Conservation (phyloP, 371 early-diverging fungal species). For the Cladochytrium tenue region DNA sequence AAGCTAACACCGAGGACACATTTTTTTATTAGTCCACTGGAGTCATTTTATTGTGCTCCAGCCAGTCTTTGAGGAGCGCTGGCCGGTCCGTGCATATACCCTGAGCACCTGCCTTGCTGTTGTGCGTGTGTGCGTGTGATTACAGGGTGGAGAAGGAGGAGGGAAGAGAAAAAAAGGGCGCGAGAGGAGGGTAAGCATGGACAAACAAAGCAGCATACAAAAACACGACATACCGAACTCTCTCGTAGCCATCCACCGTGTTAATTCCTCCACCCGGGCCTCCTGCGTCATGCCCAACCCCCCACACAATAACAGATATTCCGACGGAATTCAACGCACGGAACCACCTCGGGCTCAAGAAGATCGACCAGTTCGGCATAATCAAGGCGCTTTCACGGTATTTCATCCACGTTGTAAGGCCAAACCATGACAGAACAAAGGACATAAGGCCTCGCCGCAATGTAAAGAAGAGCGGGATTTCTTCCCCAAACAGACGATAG, state of each 20-base stretch:
- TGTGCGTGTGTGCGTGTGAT: neutral
- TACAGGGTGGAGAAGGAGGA: no score
- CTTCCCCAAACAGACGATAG: conserved; percentile 18
- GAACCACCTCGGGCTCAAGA: conserved; percentile 32
- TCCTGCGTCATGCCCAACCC: conserved; percentile 24
- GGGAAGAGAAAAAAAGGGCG: no score
- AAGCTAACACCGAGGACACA: no score
- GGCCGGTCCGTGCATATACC: conserved; percentile 52
- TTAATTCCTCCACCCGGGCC: conserved; percentile 38
- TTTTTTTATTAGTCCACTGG: no score
- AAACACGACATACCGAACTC: conserved; percentile 10
- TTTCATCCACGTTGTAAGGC: conserved; percentile 32
- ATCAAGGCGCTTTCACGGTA: conserved; percentile 37
- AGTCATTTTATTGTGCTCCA: conserved; percentile 20
- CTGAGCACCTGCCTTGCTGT: conserved; percentile 30
- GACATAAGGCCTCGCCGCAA: conserved; percentile 15
- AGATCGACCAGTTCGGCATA: conserved; percentile 32
- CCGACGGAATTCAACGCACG: conserved; percentile 33
- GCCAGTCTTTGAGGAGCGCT: conserved; percentile 34
- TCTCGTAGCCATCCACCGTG: conserved; percentile 35
- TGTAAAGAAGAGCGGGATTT: conserved; percentile 44
- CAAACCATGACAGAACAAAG: conserved; percentile 26
- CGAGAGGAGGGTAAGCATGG: no score
- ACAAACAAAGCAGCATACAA: conserved; percentile 1
- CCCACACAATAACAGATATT: conserved; percentile 38